Base-by-base conservation (phyloP, 768 basidiomycete species). In the Pilatotrama ljubarskyi region DNA sequence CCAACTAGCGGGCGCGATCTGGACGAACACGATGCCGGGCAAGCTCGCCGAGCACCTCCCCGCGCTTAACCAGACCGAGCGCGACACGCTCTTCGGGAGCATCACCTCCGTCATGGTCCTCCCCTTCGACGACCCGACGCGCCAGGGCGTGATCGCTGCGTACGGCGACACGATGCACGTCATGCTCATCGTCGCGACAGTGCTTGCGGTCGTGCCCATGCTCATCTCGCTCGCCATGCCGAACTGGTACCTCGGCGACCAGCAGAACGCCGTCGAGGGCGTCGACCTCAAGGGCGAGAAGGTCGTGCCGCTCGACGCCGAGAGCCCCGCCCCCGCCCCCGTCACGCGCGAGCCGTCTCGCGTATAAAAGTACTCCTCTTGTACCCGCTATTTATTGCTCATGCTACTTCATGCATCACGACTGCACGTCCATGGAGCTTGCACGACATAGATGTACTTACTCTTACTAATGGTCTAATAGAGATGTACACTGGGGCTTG, bases 181-280 rank as follows among this genome's bases (percentile, higher is more conserved):
- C 25, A 63, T 73, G 37, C 63, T 69, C 51, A 62, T 73, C 38
- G 68, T 77, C 0, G 76, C 76, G 13, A 72, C 77, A 42, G 70
- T 74, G 20, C 68, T 80, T 80, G 82, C 59, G 13, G 73, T 88
- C 49, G 66, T 88, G 0, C 88, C 89, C 8, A 73, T 90, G 54
- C 32, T 83, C 29, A 75, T 85, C 58, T 72, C 87, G 2, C 72
- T 88, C 64, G 35, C 82, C 51, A 84, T 88, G 76, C 82, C 83
- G 11, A 76, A 90, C 66, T 86, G 84, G 78, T 78, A 82, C 59
- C 83, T 93, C 50, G 84, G 85, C 8, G 83, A 88, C 64, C 75
- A 73, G 32, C 89, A 91, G 71, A 91, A 90, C 68, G 86, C 87
- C 0, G 80, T 87, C 15, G 87, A 90, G 43, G 43, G 22, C 13